Base-by-base conservation (phyloP, 352 stramenopile species). In the Hyaloperonospora arabidopsidis region DNA sequence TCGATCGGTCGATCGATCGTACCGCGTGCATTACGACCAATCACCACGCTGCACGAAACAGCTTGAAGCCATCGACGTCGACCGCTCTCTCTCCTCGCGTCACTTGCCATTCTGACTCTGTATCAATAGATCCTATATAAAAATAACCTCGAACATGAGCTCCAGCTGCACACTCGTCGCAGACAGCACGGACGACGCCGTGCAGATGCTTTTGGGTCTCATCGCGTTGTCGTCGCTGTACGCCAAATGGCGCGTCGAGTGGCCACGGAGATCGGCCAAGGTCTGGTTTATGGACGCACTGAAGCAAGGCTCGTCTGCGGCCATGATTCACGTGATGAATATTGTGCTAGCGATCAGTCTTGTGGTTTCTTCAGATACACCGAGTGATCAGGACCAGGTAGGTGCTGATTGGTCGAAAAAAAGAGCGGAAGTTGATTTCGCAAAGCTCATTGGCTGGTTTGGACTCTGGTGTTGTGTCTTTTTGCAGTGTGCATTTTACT, bases 211-310 rank as follows among this genome's bases (percentile, higher is more conserved):
- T 32, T 65, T 92, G 17, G 81, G 81, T 49, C 74, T 89, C 52
- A 70, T 92, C 22, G 81, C 81, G 51, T 67, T 92, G 46, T 89
- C 78, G 17, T 86, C 79, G 25, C 67, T 92, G 14, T 87, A 85
- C 52, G 73, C 70, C 50, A 92, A 92, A 49, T 86, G 81, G 77
- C 69, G 83, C 56, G 79, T 79, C 41, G 81, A 92, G 61, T 64
- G 28, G 15, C 81, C 81, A 17, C 79, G 79, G 8, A 67, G 81
- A 23, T 52, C 81, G 14, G 68, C 61, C n/a, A 63, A 74, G 54
- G 69, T 92, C 53, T 92, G 81, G 81, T 86, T 92, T 49, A 77
- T 92, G 61, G 81, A 92, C 54, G 81, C 81, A 48, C 84, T 86
- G 66, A 92, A 92, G 57, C 81, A 92, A 52, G 81, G 78, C 62